Base-by-base conservation (phyloP, 768 basidiomycete genomes). In the Leccinum uliginosum region DNA sequence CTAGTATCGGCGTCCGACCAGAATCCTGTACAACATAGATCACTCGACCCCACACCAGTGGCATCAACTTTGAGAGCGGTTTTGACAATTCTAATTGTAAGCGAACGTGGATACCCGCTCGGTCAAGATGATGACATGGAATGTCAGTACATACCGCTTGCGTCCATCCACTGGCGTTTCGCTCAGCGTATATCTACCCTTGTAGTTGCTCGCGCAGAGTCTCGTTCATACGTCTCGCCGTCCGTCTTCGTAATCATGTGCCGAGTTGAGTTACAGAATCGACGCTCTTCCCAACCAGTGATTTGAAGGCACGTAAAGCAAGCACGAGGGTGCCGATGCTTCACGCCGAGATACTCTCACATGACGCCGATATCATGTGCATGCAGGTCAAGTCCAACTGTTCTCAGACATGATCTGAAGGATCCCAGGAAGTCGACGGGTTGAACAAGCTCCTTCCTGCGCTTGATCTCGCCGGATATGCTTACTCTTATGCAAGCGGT, bases 301-400 rank as follows among this genome's bases (percentile, higher is more conserved):
- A 65, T 23, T n/a, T n/a, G n/a, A 73, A 90, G 65, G 93, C 91
- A 66, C 75, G 95, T 49, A 92, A 90, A 71, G 87, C 84, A 48
- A 67, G 65, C 21, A 84, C 88, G 67, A 78, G 94, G 59, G 83
- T 84, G 62, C 80, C 83, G 17, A 89, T 94, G 88, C 74, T 93
- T 14, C 80, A 84, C 57, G 75, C 78, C 50, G 95, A 97, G 70
- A 78, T 96, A 19, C 71, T 82, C 15, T 79, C 80, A 3, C 82
- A 88, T 56, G 65, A 80, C n/a, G 84, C 89, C 3, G 91, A 95
- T 70, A 80, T 97, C 24, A 71, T 93, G 45, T 96, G 93, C 68
- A 79, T 97, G 45, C 94, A 97, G 78, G 93, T 88, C 30, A 27
- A 23, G 56, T 53, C 17, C 23, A 32, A 14, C 40, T 26, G 17